Conservation (phyloP, 768 basidiomycete genomes). For the Clavulina sp. region DNA sequence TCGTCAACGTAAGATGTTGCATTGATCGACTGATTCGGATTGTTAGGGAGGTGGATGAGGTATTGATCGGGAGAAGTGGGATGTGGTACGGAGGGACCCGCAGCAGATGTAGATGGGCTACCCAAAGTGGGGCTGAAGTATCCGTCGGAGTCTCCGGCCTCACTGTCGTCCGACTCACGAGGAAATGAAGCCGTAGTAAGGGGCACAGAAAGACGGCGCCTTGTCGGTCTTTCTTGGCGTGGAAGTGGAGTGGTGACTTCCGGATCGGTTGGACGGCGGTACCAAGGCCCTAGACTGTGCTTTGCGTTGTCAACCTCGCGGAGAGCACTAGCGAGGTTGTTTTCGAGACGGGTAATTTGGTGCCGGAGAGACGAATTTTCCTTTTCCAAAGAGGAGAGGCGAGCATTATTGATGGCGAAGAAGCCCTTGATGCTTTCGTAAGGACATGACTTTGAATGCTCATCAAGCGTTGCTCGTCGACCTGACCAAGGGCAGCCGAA, state of each 20-base stretch:
- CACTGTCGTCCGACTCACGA: neutral
- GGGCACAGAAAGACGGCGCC: conserved; percentile 9
- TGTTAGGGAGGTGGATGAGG: no score
- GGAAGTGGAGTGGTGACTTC: conserved; percentile 1
- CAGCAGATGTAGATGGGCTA: neutral
- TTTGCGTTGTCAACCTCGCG: conserved; percentile 41
- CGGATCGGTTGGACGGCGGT: conserved; percentile 21
- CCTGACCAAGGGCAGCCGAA: conserved; percentile 42
- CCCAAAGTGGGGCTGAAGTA: neutral
- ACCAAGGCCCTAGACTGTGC: conserved; percentile 51
- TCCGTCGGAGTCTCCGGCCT: neutral
- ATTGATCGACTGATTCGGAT: no score
- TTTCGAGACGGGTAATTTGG: conserved; percentile 41
- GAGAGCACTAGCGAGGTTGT: conserved; percentile 30
- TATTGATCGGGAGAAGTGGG: no score
- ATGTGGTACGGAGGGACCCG: neutral
- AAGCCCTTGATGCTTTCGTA: conserved; percentile 48
- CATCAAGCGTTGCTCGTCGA: conserved; percentile 20
- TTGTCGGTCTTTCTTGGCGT: neutral
- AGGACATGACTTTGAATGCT: conserved; percentile 30
- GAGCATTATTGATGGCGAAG: conserved; percentile 25
- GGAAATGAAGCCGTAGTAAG: conserved; percentile 4
- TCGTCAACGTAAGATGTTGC: neutral
- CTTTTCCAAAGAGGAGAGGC: conserved; percentile 18
- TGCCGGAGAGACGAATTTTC: conserved; percentile 48